Evolutionary conservation across 2,329 filamentous ascomycete species (phyloP).

Genomic region (Pseudocercospora crystallina): DNA sequence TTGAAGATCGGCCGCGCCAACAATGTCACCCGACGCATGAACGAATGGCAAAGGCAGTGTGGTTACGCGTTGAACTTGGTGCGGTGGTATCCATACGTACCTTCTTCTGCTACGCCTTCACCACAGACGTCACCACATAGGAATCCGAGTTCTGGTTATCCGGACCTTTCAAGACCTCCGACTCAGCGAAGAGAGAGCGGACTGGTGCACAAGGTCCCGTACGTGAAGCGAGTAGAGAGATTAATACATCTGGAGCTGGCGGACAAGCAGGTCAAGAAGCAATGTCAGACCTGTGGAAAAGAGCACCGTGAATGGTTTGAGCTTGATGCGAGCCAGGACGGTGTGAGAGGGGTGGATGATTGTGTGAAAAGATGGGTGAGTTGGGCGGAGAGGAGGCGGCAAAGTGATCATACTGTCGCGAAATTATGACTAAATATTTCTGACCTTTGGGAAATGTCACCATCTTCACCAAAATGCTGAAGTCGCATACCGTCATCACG

Average conservation of each 20-base stretch:
- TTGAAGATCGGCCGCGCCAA: constrained; percentile 66
- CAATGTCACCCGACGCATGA: constrained; percentile 88
- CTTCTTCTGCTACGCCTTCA: constrained; percentile 25
- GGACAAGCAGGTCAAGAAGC: constrained; percentile 56
- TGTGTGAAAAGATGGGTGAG: constrained; percentile 80
- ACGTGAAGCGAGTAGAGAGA: constrained; percentile 83
- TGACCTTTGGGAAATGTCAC: too few relatives aligned
- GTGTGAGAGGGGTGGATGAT: constrained; percentile 67
- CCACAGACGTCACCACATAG: constrained; percentile 16
- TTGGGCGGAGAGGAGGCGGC: constrained; percentile 56
- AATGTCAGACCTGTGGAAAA: constrained; percentile 75
- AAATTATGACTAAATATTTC: too few relatives aligned
- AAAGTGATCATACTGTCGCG: background rate
- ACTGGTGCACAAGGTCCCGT: constrained; percentile 68
- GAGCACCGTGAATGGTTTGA: constrained; percentile 96
- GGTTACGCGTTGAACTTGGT: constrained; percentile 84
- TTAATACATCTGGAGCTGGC: constrained; percentile 87
- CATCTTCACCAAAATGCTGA: background rate
- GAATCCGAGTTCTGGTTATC: constrained; percentile 22
- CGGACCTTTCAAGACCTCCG: constrained; percentile 30
- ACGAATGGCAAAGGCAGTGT: constrained; percentile 92
- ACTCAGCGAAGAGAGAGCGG: constrained; percentile 23
- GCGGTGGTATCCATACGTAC: constrained; percentile 83
- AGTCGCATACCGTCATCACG: background rate
- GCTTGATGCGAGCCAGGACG: constrained; percentile 70